Evolutionary conservation across 176 grass and related monocot species (phyloP), one percentile per base, ranked within the genome.

Genomic region (Pontederia crassipes): DNA sequence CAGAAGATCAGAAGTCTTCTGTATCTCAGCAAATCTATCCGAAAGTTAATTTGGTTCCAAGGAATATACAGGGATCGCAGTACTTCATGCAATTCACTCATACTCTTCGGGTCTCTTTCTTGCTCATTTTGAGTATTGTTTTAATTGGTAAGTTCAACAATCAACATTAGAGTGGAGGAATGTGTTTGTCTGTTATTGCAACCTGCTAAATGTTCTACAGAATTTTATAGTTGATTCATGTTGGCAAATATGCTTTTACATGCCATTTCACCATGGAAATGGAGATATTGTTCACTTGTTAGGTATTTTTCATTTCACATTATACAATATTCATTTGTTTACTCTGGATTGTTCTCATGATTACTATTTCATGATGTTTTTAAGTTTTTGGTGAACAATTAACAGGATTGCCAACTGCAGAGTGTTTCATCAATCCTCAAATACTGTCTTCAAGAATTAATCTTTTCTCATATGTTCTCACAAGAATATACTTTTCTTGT

Each of bases 81-180:
- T 48, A 50, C 8, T 14, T 26, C 9, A 50, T 65, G 62, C 46
- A 49, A 49, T 65, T 52, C 28, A 65, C 28, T 12, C 62, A 48
- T 13, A 28, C 45, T 65, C 4, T 52, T 27, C 50, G 62, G 62
- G 50, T 65, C 6, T 51, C 62, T 65, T 65, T 65, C 62, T 65
- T 65, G 46, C 48, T 65, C 10, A 0, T 51, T 18, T 50, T 52
- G 62, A 52, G 47, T 65, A 40, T 65, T 65, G 62, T 65, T 28
- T 52, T 65, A 28, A 40, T 65, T 50, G 62, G 62, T 65, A 65
- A 65, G 62, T 49, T 65, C 4, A 27, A 51, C 16, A 51, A 20
- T 65, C 1, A 27, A 51, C 16, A 51, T 20, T 24, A 50, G 20
- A 7, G 1, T 17, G 46, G 40, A 62, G 46, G 10, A 46, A 7